These are phyloP conservation scores for Drechslera avenae DNA, from an alignment of 2,329 filamentous ascomycete genomes.

Conservation along the genomic window DNA sequence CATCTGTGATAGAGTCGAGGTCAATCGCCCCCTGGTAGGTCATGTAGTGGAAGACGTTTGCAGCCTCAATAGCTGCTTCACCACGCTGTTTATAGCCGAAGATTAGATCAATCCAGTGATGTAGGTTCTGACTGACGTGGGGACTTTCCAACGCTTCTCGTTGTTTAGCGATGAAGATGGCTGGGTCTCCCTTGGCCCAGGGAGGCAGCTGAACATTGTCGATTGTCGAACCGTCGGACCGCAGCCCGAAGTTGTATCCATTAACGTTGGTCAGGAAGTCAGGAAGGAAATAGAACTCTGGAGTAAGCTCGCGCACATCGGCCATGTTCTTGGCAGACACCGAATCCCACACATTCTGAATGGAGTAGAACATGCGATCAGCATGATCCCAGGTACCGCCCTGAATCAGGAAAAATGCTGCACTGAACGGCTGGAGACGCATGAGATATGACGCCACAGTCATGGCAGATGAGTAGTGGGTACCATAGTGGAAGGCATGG, in stretches of 20 bases:
- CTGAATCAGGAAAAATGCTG: slow-evolving; percentile 91
- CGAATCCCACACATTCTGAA: slow-evolving; percentile 88
- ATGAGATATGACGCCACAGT: slow-evolving; percentile 97
- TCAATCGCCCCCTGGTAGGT: slow-evolving; percentile 95
- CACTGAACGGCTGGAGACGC: slow-evolving; percentile 91
- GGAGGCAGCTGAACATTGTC: slow-evolving; percentile 88
- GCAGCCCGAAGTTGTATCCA: slow-evolving; percentile 88
- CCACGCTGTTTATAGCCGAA: slow-evolving; percentile 95
- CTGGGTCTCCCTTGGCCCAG: slow-evolving; percentile 95
- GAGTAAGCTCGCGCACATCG: slow-evolving; percentile 91
- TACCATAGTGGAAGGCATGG: slow-evolving; percentile 94
- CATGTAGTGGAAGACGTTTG: slow-evolving; percentile 95
- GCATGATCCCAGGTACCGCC: slow-evolving; percentile 97
- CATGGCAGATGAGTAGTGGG: slow-evolving; percentile 99
- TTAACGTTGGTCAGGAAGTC: slow-evolving; percentile 96
- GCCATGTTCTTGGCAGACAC: slow-evolving; percentile 89
- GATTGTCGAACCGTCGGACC: slow-evolving; percentile 78
- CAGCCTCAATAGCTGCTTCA: slow-evolving; percentile 85
- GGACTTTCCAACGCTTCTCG: slow-evolving; percentile 94
- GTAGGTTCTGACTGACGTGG: slow-evolving; percentile 85
- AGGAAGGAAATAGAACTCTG: slow-evolving; percentile 95
- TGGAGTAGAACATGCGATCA: slow-evolving; percentile 91
- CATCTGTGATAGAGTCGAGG: slow-evolving; percentile 86
- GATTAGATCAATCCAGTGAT: slow-evolving; percentile 94
- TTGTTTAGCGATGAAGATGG: slow-evolving; percentile 93